These are phyloP conservation scores for Kodamaea nitidulidarum DNA, from an alignment of 805 yeast species.

Conservation along the genomic window DNA sequence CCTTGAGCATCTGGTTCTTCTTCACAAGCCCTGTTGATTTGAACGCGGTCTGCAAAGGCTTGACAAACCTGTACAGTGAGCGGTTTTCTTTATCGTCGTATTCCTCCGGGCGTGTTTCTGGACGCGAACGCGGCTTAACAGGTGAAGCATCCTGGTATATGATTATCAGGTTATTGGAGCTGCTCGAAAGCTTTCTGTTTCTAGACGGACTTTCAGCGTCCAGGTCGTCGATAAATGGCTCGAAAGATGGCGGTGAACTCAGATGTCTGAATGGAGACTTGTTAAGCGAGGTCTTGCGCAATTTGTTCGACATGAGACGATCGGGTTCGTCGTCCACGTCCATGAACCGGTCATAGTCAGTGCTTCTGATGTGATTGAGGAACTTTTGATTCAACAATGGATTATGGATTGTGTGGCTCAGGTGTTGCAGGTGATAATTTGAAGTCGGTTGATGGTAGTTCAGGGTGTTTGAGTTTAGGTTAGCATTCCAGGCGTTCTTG, in stretches of 20 bases:
- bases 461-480: too few relatives aligned
- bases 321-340: slow-evolving; percentile 1
- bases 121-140: slow-evolving; percentile 3
- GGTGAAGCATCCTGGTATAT: slow-evolving; percentile 22
- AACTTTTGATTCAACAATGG: background rate
- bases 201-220: slow-evolving; percentile 30
- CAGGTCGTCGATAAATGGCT: slow-evolving; percentile 27
- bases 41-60: slow-evolving; percentile 84
- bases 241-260: slow-evolving; percentile 14
- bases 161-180: slow-evolving; percentile 17
- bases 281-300: slow-evolving; percentile 14
- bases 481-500: background rate
- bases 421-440: background rate
- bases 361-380: background rate
- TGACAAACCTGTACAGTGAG: slow-evolving; percentile 58
- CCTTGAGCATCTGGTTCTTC: slow-evolving; percentile 32
- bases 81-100: slow-evolving; percentile 38
- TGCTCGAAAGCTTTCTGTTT: slow-evolving; percentile 22
- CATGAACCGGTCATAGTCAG: background rate
- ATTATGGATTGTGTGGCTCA: background rate
- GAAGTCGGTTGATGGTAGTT: too few relatives aligned
- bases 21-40: slow-evolving; percentile 67
- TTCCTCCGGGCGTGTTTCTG: slow-evolving; percentile 2
- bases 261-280: slow-evolving; percentile 14
- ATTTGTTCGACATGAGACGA: slow-evolving; percentile 7